Conservation (phyloP, 2,329 filamentous ascomycete genomes). For the Colletotrichum navitas region DNA sequence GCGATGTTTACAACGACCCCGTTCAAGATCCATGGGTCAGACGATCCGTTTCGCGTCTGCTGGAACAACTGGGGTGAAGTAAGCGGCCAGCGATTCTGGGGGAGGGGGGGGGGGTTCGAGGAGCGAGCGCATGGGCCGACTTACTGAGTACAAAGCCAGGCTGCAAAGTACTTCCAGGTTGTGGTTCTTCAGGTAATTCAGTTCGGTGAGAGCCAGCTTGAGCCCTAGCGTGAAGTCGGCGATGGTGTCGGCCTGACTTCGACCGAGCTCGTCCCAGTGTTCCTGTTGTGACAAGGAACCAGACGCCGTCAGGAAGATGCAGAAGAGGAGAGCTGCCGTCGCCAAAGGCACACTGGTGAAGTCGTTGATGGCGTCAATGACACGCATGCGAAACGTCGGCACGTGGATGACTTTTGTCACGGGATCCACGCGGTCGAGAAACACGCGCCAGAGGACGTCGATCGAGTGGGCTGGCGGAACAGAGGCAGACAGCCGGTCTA, state of each 20-base stretch:
- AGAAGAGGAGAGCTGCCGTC: conserved; percentile 15
- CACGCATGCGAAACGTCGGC: conserved; percentile 71
- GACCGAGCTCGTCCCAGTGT: conserved; percentile 63
- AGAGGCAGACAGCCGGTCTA: conserved; percentile 52
- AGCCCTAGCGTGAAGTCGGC: conserved; percentile 64
- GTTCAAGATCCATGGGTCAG: conserved; percentile 65
- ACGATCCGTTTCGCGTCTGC: not conserved
- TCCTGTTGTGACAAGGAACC: conserved; percentile 57
- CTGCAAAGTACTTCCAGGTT: conserved; percentile 56
- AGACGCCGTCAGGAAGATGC: conserved; percentile 6
- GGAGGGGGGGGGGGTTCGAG: too few species aligned
- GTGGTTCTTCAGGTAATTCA: conserved; percentile 69
- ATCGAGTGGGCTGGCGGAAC: conserved; percentile 58
- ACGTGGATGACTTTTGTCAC: conserved; percentile 50
- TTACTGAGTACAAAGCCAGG: conserved; percentile 19
- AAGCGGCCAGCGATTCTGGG: not conserved
- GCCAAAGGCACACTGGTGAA: conserved; percentile 62
- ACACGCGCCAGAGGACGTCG: conserved; percentile 50
- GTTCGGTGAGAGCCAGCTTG: conserved; percentile 62
- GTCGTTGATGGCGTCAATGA: conserved; percentile 70
- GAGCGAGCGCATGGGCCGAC: not conserved
- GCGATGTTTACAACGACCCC: conserved; percentile 73
- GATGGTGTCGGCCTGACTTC: conserved; percentile 61
- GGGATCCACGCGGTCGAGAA: conserved; percentile 50
- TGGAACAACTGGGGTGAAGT: not conserved